These are phyloP conservation scores for Gnomoniopsis smithogilvyi DNA, from an alignment of 2,329 filamentous ascomycete species.

Conservation along the genomic window DNA sequence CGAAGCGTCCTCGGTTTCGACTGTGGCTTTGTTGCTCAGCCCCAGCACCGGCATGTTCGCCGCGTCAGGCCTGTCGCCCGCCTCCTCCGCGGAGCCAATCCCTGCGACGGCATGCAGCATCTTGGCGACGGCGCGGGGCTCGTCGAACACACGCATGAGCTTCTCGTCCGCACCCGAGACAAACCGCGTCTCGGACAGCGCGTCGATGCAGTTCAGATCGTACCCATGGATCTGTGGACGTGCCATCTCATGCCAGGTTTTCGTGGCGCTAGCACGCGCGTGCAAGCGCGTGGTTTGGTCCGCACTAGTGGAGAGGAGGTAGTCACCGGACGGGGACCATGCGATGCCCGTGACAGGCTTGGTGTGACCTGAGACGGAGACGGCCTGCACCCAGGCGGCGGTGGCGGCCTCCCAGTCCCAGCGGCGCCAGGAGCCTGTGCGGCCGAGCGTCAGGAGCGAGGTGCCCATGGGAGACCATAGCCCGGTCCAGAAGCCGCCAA, in stretches of 20 bases:
- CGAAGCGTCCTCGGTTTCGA: constrained; percentile 47
- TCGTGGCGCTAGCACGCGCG: constrained; percentile 42
- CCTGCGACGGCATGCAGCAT: constrained; percentile 68
- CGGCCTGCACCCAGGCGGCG: constrained; percentile 71
- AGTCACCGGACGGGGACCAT: constrained; percentile 78
- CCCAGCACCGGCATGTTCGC: constrained; percentile 94
- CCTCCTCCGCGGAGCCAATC: constrained; percentile 40
- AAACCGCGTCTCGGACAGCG: constrained; percentile 70
- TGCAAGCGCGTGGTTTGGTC: constrained; percentile 93
- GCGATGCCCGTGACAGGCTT: constrained; percentile 75
- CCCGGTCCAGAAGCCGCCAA: constrained; percentile 94
- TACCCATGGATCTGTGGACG: constrained; percentile 97
- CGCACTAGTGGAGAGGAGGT: constrained; percentile 81
- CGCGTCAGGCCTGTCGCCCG: constrained; percentile 68
- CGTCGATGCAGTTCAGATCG: constrained; percentile 90
- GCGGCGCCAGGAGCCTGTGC: constrained; percentile 88
- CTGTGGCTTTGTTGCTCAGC: constrained; percentile 91
- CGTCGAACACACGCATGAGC: constrained; percentile 90
- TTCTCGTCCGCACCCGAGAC: constrained; percentile 97
- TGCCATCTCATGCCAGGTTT: constrained; percentile 92
- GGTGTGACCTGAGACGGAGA: constrained; percentile 82
- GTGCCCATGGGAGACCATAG: constrained; percentile 80
- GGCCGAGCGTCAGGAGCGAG: constrained; percentile 76
- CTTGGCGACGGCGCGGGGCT: constrained; percentile 77
- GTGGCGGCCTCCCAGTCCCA: constrained; percentile 65